Percentiles rank a stretch among this genome's conserved stretches.
phyloP scores from a whole-genome alignment of 768 basidiomycete genomes.

The Punctularia strigosozonata region DNA sequence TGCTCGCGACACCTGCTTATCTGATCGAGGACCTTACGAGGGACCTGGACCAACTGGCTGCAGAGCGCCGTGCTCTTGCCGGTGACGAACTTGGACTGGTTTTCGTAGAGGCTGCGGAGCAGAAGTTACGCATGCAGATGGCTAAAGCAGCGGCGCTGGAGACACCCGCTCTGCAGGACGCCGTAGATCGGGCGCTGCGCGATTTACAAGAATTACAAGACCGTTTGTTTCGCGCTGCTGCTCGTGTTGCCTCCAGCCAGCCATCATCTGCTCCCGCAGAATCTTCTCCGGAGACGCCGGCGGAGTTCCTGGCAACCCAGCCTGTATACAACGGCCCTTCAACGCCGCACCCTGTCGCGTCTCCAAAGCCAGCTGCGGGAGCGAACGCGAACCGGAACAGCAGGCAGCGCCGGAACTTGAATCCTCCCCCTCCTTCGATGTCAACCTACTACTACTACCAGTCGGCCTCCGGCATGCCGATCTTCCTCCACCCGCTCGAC shows the following conservation, averaged over 20 bases:
- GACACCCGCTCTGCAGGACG: constrained; percentile 46
- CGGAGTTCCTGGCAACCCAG: constrained; percentile 43
- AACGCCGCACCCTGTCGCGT: constrained; percentile 3
- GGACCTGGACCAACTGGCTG: constrained; percentile 61
- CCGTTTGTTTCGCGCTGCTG: constrained; percentile 20
- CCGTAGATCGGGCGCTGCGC: constrained; percentile 51
- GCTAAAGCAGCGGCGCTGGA: constrained; percentile 70
- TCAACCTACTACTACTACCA: constrained; percentile 96
- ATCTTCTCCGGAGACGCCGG: constrained; percentile 30
- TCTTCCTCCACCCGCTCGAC: constrained; percentile 93
- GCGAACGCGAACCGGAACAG: constrained; percentile 30
- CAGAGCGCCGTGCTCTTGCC: constrained; percentile 57
- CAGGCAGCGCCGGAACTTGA: constrained; percentile 65
- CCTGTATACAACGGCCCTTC: background rate
- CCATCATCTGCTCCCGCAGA: constrained; percentile 18
- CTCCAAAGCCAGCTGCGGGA: constrained; percentile 11
- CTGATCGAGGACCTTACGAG: constrained; percentile 60
- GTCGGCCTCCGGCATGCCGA: constrained; percentile 77
- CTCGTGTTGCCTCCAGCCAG: background rate
- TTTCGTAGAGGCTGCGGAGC: constrained; percentile 73
- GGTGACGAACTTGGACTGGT: constrained; percentile 66
- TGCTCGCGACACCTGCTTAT: constrained; percentile 88
- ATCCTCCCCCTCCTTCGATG: constrained; percentile 77
- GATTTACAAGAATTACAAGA: constrained; percentile 44
- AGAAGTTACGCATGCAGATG: constrained; percentile 69